Conservation (phyloP, 1,139 yeast genomes). For the Blastobotrys illinoisensis region DNA sequence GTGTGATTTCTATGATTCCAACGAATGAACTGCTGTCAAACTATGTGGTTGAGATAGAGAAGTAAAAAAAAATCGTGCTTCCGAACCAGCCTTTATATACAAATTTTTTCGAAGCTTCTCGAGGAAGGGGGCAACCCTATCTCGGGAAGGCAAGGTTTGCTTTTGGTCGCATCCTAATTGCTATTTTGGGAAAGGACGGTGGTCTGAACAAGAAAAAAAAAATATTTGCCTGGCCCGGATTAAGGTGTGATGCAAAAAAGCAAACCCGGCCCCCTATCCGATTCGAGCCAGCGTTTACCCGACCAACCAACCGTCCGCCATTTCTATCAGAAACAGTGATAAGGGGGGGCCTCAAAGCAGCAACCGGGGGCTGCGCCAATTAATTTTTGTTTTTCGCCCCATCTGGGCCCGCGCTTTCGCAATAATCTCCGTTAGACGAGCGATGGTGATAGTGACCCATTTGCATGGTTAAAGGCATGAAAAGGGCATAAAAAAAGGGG, state of each 20-base stretch:
- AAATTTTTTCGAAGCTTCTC: neutral
- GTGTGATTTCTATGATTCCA: constrained; percentile 14
- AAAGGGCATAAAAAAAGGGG: neutral
- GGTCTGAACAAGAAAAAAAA: neutral
- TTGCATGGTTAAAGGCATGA: no score
- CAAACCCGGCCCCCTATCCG: neutral
- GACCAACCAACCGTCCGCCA: neutral
- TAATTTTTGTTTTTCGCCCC: neutral
- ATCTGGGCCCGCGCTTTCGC: neutral
- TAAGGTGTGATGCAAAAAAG: neutral
- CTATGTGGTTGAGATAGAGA: constrained; percentile 5
- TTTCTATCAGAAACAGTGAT: neutral
- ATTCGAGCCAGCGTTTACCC: neutral
- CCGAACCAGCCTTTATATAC: neutral
- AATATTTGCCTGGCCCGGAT: neutral
- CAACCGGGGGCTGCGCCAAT: constrained; percentile 1
- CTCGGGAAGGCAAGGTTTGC: neutral
- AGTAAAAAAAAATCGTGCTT: constrained; percentile 1
- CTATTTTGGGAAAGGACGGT: neutral
- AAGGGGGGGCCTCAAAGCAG: neutral
- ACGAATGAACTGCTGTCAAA: constrained; percentile 4
- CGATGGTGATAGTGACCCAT: neutral
- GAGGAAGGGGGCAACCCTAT: neutral
- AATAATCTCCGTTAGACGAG: neutral
- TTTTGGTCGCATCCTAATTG: neutral